Evolutionary conservation across 2,329 filamentous ascomycete genomes (phyloP).

Genomic region (Xylaria hypoxylon): DNA sequence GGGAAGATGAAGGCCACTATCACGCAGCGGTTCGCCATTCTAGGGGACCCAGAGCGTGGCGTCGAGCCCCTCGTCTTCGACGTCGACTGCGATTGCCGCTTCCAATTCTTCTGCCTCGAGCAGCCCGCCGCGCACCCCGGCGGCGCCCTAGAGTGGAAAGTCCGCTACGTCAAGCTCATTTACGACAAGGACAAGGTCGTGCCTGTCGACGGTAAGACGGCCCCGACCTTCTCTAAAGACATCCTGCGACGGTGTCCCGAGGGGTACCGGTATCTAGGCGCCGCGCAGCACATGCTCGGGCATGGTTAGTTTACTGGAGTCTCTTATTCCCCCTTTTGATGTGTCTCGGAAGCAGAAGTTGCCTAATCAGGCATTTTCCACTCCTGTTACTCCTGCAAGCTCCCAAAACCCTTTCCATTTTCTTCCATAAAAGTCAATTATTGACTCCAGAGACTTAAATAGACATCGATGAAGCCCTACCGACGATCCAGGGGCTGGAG

Average conservation of each 20-base stretch:
- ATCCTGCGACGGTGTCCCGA: conserved; percentile 56
- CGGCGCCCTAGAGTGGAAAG: conserved; percentile 51
- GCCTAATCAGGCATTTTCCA: too few relatives aligned
- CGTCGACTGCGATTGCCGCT: conserved; percentile 63
- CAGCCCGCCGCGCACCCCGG: conserved; percentile 34
- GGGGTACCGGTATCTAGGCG: conserved; percentile 61
- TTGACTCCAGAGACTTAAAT: too few relatives aligned
- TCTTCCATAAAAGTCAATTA: too few relatives aligned
- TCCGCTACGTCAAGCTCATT: conserved; percentile 60
- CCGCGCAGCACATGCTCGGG: conserved; percentile 59
- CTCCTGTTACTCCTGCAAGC: too few relatives aligned
- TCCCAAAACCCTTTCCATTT: too few relatives aligned
- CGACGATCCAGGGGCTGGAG: conserved; percentile 53
- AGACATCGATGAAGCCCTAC: conserved; percentile 55
- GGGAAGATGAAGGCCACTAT: conserved; percentile 68
- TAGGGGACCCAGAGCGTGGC: conserved; percentile 35
- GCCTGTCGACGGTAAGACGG: conserved; percentile 56
- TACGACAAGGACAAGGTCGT: conserved; percentile 64
- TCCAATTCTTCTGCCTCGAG: conserved; percentile 61
- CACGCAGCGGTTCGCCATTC: conserved; percentile 60
- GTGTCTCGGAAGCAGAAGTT: too few relatives aligned
- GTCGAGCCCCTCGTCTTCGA: conserved; percentile 56
- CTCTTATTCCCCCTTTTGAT: too few relatives aligned
- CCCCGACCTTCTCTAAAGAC: conserved; percentile 54
- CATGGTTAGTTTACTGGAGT: too few relatives aligned